These are phyloP conservation scores for Neopestalotiopsis clavispora DNA, from an alignment of 2,329 filamentous ascomycete genomes.

Conservation along the genomic window DNA sequence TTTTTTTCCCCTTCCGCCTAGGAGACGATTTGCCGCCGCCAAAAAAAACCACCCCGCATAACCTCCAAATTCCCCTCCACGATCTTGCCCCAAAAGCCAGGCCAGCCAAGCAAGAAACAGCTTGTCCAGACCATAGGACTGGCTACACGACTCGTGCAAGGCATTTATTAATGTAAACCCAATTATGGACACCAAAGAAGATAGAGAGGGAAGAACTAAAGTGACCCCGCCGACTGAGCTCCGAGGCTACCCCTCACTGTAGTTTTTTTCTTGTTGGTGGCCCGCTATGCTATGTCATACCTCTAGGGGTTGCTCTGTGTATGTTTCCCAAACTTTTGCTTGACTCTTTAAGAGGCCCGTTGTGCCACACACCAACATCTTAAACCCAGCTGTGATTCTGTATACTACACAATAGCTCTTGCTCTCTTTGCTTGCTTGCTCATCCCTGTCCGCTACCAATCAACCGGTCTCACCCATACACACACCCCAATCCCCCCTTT, in stretches of 20 bases:
- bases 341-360: neutral
- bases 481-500: neutral
- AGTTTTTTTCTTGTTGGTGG: neutral
- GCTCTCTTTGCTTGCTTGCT: neutral
- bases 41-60: neutral
- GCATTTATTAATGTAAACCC: slow-evolving; percentile 13
- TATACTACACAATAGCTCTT: neutral
- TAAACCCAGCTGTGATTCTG: neutral
- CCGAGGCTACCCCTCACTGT: slow-evolving; percentile 13
- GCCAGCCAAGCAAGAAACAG: no score
- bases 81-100: neutral
- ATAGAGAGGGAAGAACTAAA: neutral
- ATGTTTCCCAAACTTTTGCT: neutral
- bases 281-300: slow-evolving; percentile 3
- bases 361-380: neutral
- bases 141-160: slow-evolving; percentile 6
- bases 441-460: neutral
- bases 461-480: no score
- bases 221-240: slow-evolving; percentile 1
- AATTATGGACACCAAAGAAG: slow-evolving; percentile 5
- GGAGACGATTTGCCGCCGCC: neutral
- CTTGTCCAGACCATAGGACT: neutral
- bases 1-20: neutral
- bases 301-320: neutral
- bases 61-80: neutral